Base-by-base conservation (phyloP, 192 early-diverging fungal species). In the Martensiomyces pterosporus region DNA sequence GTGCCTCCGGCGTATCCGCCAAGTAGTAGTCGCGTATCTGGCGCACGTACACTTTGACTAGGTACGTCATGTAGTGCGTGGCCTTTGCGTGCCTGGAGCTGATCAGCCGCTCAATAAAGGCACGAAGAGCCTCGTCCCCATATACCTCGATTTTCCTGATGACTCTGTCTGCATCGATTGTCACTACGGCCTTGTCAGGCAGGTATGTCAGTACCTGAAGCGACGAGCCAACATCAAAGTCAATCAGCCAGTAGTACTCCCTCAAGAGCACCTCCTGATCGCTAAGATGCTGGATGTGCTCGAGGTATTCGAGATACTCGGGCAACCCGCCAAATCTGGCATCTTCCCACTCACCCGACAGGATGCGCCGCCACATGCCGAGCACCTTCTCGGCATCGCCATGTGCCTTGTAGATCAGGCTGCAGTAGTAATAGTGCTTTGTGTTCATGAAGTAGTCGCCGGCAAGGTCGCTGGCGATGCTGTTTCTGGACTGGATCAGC, bases 41-140 rank as follows among this genome's bases (percentile, higher is more conserved):
- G 21, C 69, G 69, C 52, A 74, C 70, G 16, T 74, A 66, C 16
- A 43, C 64, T 1, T 41, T 55, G 16, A 63, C 41, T 50, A 74
- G 46, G 26, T 67, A 52, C 3, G 70, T 74, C 64, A 59, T 62
- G 25, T 67, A 67, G 48, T 63, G 64, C 7, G 51, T 52, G 9
- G 70, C 70, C 12, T 57, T 52, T 9, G 46, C 21, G 24, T 74
- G 70, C 12, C 23, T 17, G 2, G 59, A 58, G 0, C 24, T 12
- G 10, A 74, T 27, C 4, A 74, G 58, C n/a, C 70, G 58, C 51
- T 74, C 70, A 18, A 74, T 67, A 23, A 74, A 57, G 15, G 25
- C 43, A 2, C 70, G 64, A 55, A 62, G 38, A 3, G 52, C 24
- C 23, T 34, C 18, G n/a, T 54, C 43, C 1, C 54, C 51, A 0